Evolutionary conservation across 208 protist species (phyloP), one percentile per base, ranked within the genome.

Genomic region (Trypanosomatidae sp.): DNA sequence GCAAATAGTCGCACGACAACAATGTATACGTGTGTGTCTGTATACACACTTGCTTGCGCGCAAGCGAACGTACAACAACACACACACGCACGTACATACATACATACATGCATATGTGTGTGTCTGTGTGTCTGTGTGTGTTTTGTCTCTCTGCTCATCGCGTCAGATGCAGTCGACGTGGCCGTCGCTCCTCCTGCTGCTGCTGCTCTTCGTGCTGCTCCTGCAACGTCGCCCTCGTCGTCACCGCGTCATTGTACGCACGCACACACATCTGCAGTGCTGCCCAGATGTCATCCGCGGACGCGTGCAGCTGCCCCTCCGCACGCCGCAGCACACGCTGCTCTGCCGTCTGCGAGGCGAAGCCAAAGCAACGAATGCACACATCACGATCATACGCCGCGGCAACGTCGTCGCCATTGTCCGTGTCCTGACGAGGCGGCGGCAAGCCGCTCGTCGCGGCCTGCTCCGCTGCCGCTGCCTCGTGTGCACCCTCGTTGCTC

Each of bases 281-380:
- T 10, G 57, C 48, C 65, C 70, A 73, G 16, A 78, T 78, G 8
- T 69, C 65, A 3, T 46, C 44, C 1, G 59, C 53, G 19, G 60
- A 54, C 16, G 60, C 45, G 21, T 50, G 55, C 57, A 78, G 49
- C 16, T 40, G 56, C 10, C 15, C 22, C 19, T 45, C 57, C 43
- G 68, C 60, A 39, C 56, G 49, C 15, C 33, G 20, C 19, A 72
- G 51, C 33, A 68, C 65, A 27, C 23, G 24, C 21, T 35, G 6
- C 49, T 78, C 70, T 42, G 71, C 70, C 30, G 51, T 55, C 19
- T 42, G 47, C 0, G 61, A 66, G 28, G 52, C 23, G 13, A 78
- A 49, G 1, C 70, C 70, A 51, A 57, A 72, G n/a, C n/a, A n/a
- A n/a, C n/a, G n/a, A n/a, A n/a, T n/a, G n/a, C n/a, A n/a, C n/a